Percentiles rank a stretch among this genome's conserved stretches.
phyloP scores from a whole-genome alignment of 768 basidiomycete genomes.

The Boletus speciosus region DNA sequence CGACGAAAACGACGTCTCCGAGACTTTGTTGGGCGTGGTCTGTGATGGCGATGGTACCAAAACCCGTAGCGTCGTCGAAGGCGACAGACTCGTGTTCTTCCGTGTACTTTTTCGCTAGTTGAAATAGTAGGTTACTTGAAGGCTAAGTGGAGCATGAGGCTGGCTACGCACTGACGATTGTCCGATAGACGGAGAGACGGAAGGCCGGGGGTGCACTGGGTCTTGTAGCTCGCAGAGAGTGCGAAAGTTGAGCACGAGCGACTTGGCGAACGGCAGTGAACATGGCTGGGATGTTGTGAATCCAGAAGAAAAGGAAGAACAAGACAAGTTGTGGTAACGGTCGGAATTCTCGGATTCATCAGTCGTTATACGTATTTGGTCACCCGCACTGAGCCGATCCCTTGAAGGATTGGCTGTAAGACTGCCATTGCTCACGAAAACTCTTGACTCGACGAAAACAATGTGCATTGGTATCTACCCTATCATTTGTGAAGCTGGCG shows the following conservation, averaged over 20 bases:
- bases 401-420: no score
- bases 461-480: neutral
- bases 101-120: conserved; percentile 51
- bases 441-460: neutral
- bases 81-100: conserved; percentile 20
- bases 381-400: conserved; percentile 15
- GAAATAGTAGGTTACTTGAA: neutral
- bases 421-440: no score
- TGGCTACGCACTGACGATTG: conserved; percentile 21
- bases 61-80: conserved; percentile 54
- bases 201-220: neutral
- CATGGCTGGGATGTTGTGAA: conserved; percentile 11
- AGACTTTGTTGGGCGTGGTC: conserved; percentile 88
- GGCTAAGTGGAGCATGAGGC: neutral
- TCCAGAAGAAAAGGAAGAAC: conserved; percentile 47
- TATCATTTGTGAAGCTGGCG: neutral
- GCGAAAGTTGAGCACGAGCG: conserved; percentile 11
- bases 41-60: conserved; percentile 70
- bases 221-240: conserved; percentile 3
- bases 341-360: no score
- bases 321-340: neutral
- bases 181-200: conserved; percentile 16
- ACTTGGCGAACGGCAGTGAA: conserved; percentile 12
- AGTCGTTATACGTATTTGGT: conserved; percentile 14
- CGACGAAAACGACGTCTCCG: conserved; percentile 97